Percentiles rank a stretch among this genome's conserved stretches.
Conservation (phyloP, 805 yeast species). For the Candida incommunis region DNA sequence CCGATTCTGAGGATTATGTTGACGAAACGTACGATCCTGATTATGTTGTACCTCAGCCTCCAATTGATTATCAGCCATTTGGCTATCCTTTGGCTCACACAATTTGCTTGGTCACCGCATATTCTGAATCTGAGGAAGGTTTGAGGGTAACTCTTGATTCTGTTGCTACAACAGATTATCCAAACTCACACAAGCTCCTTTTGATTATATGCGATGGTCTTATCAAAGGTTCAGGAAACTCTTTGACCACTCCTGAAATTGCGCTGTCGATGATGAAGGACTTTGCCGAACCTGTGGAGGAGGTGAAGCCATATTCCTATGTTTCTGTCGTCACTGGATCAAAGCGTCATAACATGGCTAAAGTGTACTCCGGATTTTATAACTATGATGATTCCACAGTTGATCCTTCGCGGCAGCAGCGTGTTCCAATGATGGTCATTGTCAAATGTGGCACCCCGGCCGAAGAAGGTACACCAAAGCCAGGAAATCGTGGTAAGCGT, state of each 20-base stretch:
- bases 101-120: conserved; percentile 76
- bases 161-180: conserved; percentile 86
- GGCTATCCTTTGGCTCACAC: conserved; percentile 66
- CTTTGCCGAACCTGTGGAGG: conserved; percentile 53
- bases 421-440: conserved; percentile 64
- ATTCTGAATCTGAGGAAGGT: conserved; percentile 83
- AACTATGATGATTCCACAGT: conserved; percentile 66
- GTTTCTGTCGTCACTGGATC: conserved; percentile 92
- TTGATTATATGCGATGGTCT: conserved; percentile 86
- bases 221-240: conserved; percentile 90
- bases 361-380: conserved; percentile 89
- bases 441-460: conserved; percentile 84
- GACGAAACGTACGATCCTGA: conserved; percentile 21
- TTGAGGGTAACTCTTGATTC: conserved; percentile 84
- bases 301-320: conserved; percentile 71
- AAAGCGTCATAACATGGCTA: conserved; percentile 96
- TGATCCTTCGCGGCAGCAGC: conserved; percentile 64
- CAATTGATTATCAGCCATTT: conserved; percentile 75
- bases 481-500: conserved; percentile 93
- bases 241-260: conserved; percentile 76
- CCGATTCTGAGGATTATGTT: conserved; percentile 3
- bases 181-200: conserved; percentile 83
- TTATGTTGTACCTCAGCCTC: conserved; percentile 83
- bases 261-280: conserved; percentile 78
- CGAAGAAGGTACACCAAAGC: conserved; percentile 50